Evolutionary conservation across 1,139 yeast species (phyloP).

Genomic region (Eremothecium coryli): DNA sequence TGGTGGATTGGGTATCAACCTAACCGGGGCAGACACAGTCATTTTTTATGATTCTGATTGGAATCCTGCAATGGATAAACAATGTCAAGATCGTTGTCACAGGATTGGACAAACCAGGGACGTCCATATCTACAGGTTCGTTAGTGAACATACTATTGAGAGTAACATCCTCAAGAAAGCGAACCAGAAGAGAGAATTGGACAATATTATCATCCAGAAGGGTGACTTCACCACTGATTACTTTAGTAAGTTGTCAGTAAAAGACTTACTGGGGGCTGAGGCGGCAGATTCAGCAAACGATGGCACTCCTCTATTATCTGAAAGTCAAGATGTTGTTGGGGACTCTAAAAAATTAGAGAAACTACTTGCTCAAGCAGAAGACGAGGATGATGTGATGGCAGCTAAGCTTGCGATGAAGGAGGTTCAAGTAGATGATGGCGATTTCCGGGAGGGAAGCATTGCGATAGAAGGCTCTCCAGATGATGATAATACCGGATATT

Average conservation of each 20-base stretch:
- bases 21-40: constrained; percentile 98
- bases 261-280: constrained; percentile 71
- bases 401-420: constrained; percentile 85
- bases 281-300: constrained; percentile 33
- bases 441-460: constrained; percentile 46
- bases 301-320: constrained; percentile 31
- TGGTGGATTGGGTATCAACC: constrained; percentile 94
- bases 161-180: constrained; percentile 91
- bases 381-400: constrained; percentile 89
- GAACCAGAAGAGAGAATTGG: constrained; percentile 88
- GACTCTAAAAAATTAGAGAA: constrained; percentile 44
- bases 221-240: constrained; percentile 98
- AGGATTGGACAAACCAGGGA: constrained; percentile 98
- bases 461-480: constrained; percentile 7
- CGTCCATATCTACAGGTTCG: constrained; percentile 93
- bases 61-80: constrained; percentile 99
- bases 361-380: constrained; percentile 87
- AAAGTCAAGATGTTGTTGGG: constrained; percentile 26
- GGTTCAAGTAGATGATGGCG: constrained; percentile 75
- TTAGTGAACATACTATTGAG: constrained; percentile 92
- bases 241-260: constrained; percentile 81
- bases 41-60: constrained; percentile 99
- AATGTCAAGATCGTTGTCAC: constrained; percentile 98
- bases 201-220: constrained; percentile 92
- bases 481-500: constrained; percentile 17